Evolutionary conservation across 73 alveolate genomes (phyloP), one percentile per base, ranked within the genome.

Genomic region (Tetrahymena malaccensis): DNA sequence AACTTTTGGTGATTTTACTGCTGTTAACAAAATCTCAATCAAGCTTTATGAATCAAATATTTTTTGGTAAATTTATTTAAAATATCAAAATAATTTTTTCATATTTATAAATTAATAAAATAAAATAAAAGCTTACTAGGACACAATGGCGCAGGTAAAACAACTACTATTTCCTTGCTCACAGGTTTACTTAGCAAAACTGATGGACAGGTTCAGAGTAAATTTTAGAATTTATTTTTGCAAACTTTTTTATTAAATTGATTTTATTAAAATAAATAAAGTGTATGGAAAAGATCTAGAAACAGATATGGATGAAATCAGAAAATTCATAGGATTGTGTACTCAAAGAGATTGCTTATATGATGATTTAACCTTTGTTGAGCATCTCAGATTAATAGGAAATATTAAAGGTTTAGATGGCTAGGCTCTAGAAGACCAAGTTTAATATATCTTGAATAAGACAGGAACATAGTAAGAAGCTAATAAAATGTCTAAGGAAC

Each of bases 301-400:
- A 35, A 44, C 94, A 27, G 56, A 96, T 44, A 43, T 96, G 70
- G 85, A n/a, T 34, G 94, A 34, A 31, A 96, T 96, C 0, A 96
- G 99, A 40, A 97, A 94, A 84, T 94, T 93, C 37, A 40, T 98
- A 85, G 99, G 99, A 19, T 96, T 97, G 25, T 97, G 98, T 85
- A 96, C 98, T 25, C 94, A 98, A 93, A 85, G 94, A 35, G 98
- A 98, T 93, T 85, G 96, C 34, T 95, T 98, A 10, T 98, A 97
- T 95, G 97, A 93, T 57, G 96, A 96, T 34, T 97, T 98, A 33
- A 97, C 98, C 10, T 98, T 97, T 34, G 94, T 83, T 17, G 98
- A 98, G 94, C 98, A 97, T 94, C 85, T 98, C 3, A 70, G 93
- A 43, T 95, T 98, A 31, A 96, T 98, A 44, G 97, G 98, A 31